Evolutionary conservation across 1,284 basidiomycete species (phyloP).

Genomic region (Malassezia yamatoensis): DNA sequence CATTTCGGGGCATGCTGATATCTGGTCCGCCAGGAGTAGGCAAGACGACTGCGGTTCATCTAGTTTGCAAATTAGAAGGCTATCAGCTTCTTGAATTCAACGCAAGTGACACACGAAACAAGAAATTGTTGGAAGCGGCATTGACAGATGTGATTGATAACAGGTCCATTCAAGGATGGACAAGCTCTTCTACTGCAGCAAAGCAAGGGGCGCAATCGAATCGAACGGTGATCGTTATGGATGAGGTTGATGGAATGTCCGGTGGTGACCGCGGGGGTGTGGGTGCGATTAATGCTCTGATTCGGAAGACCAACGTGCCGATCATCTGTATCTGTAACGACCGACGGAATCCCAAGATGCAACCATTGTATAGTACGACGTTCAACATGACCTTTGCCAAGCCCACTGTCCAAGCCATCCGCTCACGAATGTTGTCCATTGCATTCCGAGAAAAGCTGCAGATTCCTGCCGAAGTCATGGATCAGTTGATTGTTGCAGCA

Average conservation of each 20-base stretch:
- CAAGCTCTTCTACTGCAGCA: slow-evolving; percentile 50
- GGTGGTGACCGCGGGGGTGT: slow-evolving; percentile 92
- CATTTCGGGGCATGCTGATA: slow-evolving; percentile 76
- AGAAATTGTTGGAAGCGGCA: slow-evolving; percentile 80
- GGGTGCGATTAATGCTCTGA: slow-evolving; percentile 78
- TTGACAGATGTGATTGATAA: slow-evolving; percentile 50
- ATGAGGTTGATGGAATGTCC: slow-evolving; percentile 98
- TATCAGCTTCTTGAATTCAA: slow-evolving; percentile 90
- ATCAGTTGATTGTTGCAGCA: slow-evolving; percentile 75
- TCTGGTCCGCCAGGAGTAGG: slow-evolving; percentile 92
- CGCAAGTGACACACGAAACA: slow-evolving; percentile 87
- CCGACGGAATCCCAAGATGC: slow-evolving; percentile 72
- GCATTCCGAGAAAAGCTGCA: slow-evolving; percentile 62
- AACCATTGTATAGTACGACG: slow-evolving; percentile 66
- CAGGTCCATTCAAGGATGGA: slow-evolving; percentile 73
- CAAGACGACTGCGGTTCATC: slow-evolving; percentile 90
- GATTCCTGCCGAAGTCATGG: slow-evolving; percentile 76
- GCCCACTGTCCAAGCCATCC: slow-evolving; percentile 28
- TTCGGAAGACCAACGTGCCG: slow-evolving; percentile 91
- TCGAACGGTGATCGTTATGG: slow-evolving; percentile 86
- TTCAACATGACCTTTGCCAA: slow-evolving; percentile 57
- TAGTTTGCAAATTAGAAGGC: slow-evolving; percentile 77
- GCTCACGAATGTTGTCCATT: slow-evolving; percentile 64
- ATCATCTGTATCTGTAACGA: slow-evolving; percentile 99
- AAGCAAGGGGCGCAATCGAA: slow-evolving; percentile 57